Base-by-base conservation (phyloP, 176 grass and related monocot genomes). In the Pontederia paniculata region DNA sequence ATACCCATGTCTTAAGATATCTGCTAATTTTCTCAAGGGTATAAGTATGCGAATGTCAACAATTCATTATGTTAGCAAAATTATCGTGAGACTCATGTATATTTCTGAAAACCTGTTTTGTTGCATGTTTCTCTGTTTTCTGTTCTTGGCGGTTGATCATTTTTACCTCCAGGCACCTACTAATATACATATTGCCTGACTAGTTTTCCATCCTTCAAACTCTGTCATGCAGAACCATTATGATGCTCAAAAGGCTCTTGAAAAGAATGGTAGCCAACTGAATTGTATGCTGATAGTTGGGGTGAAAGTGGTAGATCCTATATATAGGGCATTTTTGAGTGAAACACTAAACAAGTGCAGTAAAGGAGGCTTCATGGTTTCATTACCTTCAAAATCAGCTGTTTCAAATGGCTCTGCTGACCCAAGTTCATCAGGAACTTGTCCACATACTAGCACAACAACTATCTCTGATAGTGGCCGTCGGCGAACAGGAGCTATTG, bases 231-330 rank as follows among this genome's bases (percentile, higher is more conserved):
- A 88, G 94, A 84, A 78, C 54, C 59, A 54, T 31, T 70, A 79
- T 75, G 87, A 93, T 70, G 87, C 80, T 31, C 80, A 88, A 56
- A 91, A 84, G 74, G 83, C 94, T 28, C 75, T 98, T 0, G 52
- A 62, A 41, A 91, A 85, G 51, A 81, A 93, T 23, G 80, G 87
- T 18, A 71, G 58, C 49, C 80, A 93, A 71, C 18, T 91, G 62
- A 98, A 88, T 66, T 88, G 60, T 72, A 63, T 91, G 65, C 76
- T 98, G 57, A 88, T 91, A 59, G 69, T 98, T 67, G 94, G 80
- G 20, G 87, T 88, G 48, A 91, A 88, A 67, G 78, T 66, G 68
- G 70, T 80, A 47, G 83, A 98, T 65, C 75, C 87, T 18, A 57
- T 76, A 78, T 83, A 88, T 73, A 70, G 50, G 5, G 80, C 56